These are phyloP conservation scores for Asterochloris sp. DNA, from an alignment of 139 green algal species.

Conservation along the genomic window DNA sequence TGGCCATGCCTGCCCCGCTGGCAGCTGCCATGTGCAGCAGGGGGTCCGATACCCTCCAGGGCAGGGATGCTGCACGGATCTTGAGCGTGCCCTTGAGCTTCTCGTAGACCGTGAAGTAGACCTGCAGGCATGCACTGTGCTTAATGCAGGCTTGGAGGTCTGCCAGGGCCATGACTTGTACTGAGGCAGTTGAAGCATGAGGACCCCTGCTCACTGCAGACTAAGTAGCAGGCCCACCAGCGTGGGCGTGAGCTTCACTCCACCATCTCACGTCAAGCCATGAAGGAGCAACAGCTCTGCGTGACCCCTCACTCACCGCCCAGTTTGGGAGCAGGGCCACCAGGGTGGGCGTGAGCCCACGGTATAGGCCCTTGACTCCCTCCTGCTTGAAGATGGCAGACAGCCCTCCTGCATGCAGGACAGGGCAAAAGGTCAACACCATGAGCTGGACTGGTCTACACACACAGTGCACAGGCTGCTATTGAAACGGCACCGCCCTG, in stretches of 20 bases:
- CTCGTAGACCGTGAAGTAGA: conserved; percentile 95
- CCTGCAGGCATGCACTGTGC: conserved; percentile 35
- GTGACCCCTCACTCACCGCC: conserved; percentile 62
- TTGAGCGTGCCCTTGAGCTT: conserved; percentile 65
- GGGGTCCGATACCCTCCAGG: conserved; percentile 4
- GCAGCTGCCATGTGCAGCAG: conserved; percentile 76
- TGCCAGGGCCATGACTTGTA: no score
- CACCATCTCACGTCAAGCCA: neutral
- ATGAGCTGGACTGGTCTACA: no score
- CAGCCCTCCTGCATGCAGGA: conserved; percentile 55
- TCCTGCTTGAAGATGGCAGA: conserved; percentile 76
- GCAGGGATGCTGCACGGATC: conserved; percentile 12
- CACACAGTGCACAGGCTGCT: no score
- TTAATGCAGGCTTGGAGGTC: neutral
- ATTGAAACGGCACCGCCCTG: no score
- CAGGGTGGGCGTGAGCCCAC: conserved; percentile 88
- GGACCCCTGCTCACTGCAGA: no score
- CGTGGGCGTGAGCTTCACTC: neutral
- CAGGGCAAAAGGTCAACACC: neutral
- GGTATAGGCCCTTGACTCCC: conserved; percentile 83
- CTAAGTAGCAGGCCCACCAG: no score
- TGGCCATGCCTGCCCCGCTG: conserved; percentile 82
- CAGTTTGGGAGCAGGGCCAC: conserved; percentile 96
- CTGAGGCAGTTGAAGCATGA: no score
- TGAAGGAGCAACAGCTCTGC: neutral